phyloP scores from a whole-genome alignment of 1,284 basidiomycete species.

The Apiotrichum brassicae region DNA sequence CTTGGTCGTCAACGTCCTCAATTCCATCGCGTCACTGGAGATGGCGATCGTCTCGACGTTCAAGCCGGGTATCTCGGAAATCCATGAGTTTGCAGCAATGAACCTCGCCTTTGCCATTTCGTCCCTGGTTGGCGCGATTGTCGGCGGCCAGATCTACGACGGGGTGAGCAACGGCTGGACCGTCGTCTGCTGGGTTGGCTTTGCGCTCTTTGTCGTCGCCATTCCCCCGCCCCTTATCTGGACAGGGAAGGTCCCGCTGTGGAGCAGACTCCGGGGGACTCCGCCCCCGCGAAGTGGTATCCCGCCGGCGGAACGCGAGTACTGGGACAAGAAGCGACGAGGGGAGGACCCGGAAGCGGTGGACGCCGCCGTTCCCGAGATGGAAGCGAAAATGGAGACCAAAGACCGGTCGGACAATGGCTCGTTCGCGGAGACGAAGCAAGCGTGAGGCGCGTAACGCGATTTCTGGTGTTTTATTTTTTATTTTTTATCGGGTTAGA shows the following conservation, averaged over 20 bases:
- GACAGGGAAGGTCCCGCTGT: slow-evolving; percentile 10
- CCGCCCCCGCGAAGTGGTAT: slow-evolving; percentile 3
- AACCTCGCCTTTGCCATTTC: slow-evolving; percentile 38
- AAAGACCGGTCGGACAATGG: too few species aligned
- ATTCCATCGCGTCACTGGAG: slow-evolving; percentile 13
- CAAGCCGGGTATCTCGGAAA: slow-evolving; percentile 33
- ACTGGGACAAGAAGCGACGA: neutral
- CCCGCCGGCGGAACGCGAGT: slow-evolving; percentile 4
- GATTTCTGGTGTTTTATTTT: too few species aligned
- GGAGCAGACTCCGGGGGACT: slow-evolving; percentile 5
- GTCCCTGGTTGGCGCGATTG: slow-evolving; percentile 32
- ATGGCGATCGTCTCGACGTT: slow-evolving; percentile 13
- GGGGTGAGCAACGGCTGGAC: slow-evolving; percentile 32
- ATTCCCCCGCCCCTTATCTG: slow-evolving; percentile 8
- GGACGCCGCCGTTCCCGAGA: too few species aligned
- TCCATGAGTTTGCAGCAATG: slow-evolving; percentile 41
- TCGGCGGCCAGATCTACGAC: slow-evolving; percentile 42
- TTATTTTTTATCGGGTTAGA: too few species aligned
- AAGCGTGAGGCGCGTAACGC: too few species aligned
- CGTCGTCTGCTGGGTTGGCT: slow-evolving; percentile 31
- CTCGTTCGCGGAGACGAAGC: too few species aligned
- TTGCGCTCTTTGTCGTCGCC: slow-evolving; percentile 8
- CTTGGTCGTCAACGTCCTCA: slow-evolving; percentile 11
- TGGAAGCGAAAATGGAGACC: too few species aligned
- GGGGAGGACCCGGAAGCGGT: neutral